phyloP scores from a whole-genome alignment of 106 monocot species.

The Hemerocallis citrina region DNA sequence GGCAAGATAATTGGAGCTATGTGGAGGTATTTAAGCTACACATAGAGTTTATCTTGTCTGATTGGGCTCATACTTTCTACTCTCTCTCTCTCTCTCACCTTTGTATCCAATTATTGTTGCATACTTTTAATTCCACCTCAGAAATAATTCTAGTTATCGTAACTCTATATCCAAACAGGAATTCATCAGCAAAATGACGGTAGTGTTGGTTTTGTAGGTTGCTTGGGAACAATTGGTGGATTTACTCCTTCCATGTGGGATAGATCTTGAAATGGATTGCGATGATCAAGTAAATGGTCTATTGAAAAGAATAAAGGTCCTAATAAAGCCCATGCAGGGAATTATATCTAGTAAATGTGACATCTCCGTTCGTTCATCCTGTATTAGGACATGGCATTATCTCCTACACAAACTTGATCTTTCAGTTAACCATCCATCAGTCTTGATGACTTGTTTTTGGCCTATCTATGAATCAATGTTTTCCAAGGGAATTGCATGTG shows the following conservation, averaged over 20 bases:
- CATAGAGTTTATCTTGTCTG: too few species aligned
- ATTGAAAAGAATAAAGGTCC: slow-evolving; percentile 34
- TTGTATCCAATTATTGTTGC: too few species aligned
- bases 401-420: slow-evolving; percentile 46
- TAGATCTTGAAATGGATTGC: background rate
- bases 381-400: slow-evolving; percentile 41
- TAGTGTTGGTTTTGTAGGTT: slow-evolving; percentile 18
- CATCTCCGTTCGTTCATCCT: slow-evolving; percentile 26
- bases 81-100: too few species aligned
- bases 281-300: slow-evolving; percentile 5
- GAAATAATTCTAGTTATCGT: too few species aligned
- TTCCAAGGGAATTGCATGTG: slow-evolving; percentile 19
- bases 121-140: too few species aligned
- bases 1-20: too few species aligned
- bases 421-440: slow-evolving; percentile 33
- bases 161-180: too few species aligned
- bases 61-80: too few species aligned
- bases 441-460: slow-evolving; percentile 24
- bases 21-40: too few species aligned
- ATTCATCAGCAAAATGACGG: background rate
- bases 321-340: slow-evolving; percentile 38
- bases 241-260: slow-evolving; percentile 26
- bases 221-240: slow-evolving; percentile 52
- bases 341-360: slow-evolving; percentile 36
- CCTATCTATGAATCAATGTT: slow-evolving; percentile 31